Conservation (phyloP, 2,329 filamentous ascomycete species). For the Trichoderma brevicompactum region DNA sequence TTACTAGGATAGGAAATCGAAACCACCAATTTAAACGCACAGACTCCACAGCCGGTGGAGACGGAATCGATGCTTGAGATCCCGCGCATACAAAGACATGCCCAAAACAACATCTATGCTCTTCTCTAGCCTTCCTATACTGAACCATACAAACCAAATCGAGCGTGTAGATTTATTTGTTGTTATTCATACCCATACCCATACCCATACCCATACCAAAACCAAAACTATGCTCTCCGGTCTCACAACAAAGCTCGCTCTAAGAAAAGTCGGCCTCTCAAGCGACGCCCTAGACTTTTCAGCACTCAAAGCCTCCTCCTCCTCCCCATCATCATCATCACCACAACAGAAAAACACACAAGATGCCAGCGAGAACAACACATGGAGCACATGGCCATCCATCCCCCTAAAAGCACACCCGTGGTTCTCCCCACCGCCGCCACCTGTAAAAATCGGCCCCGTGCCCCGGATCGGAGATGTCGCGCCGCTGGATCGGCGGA, state of each 20-base stretch:
- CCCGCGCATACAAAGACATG: no score
- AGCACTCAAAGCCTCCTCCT: conserved; percentile 33
- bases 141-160: no score
- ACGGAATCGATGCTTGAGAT: no score
- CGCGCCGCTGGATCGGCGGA: conserved; percentile 53
- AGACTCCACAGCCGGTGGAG: no score
- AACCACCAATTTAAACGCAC: no score
- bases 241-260: conserved; percentile 61
- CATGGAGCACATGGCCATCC: conserved; percentile 54
- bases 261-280: conserved; percentile 60
- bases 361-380: conserved; percentile 4
- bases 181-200: no score
- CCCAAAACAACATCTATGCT: no score
- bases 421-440: conserved; percentile 57
- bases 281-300: conserved; percentile 53
- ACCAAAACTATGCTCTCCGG: conserved; percentile 55
- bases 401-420: conserved; percentile 58
- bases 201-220: no score
- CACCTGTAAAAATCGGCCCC: conserved; percentile 51
- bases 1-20: no score
- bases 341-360: conserved; percentile 4
- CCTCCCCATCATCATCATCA: conserved; percentile 24
- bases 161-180: not conserved
- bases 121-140: no score
- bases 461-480: conserved; percentile 54